Base-by-base conservation (phyloP, 495 filamentous ascomycete genomes). In the Aspergillus nanangensis region DNA sequence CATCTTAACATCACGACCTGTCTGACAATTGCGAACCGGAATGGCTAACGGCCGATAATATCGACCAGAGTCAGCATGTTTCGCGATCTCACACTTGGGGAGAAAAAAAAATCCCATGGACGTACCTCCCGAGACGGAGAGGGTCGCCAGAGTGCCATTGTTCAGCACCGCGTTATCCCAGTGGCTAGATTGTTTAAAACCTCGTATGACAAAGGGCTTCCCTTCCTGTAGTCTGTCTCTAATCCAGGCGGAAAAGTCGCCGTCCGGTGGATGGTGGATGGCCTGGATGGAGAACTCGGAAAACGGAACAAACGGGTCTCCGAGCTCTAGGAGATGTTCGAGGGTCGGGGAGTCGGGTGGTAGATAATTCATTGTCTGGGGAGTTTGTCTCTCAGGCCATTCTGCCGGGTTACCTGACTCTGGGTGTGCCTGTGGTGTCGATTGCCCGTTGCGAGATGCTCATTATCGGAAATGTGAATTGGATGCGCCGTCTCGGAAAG, bases 261-360 rank as follows among this genome's bases (percentile, higher is more conserved):
- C 37, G 13, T 46, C 21, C 8, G 45, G 20, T 22, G 43, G 32
- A 9, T 31, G 20, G 8, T 37, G 21, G 14, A 53, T 37, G 27
- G 35, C 27, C 32, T 45, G 43, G n/a, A 46, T 39, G 33, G 47
- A 48, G 38, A 53, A 51, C 55, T 57, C 55, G 51, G 55, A 53
- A 53, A 57, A 53, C 14, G 47, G 41, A 23, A 51, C 41, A 49
- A 57, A 57, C 14, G 51, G 51, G 2, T 31, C 21, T 14, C 48
- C 55, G 32, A 29, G 42, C 5, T 38, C 32, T 18, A 53, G 37
- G 27, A 57, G 50, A 23, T 44, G 41, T 24, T 49, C 41, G n/a
- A 39, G 40, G 14, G 44, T 48, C 7, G 45, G 34, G 8, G 37
- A 18, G 3, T 48, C 45, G 19, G 31, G 8, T 5, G 37, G 38